Evolutionary conservation across 2,329 filamentous ascomycete species (phyloP), one percentile per base, ranked within the genome.

Genomic region (Diaporthe destruens): DNA sequence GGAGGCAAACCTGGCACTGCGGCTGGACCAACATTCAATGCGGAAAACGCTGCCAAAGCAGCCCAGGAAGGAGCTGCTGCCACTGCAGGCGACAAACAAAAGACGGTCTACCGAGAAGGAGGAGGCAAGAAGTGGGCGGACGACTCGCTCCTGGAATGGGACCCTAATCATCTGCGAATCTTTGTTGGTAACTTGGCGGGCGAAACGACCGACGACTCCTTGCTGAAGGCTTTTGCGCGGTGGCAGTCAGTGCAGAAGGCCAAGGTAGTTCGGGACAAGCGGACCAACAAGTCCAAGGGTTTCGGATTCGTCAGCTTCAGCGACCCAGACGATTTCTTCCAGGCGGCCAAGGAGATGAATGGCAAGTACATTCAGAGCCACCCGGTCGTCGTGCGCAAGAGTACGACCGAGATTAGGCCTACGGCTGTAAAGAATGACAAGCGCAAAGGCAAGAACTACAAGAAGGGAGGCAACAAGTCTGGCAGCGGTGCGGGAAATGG

Each of bases 341-440:
- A 94, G 78, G 96, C 96, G 1, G 96, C 95, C 78, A 95, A 96
- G 84, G 96, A 98, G 85, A 98, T 98, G 96, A 94, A 98, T 79
- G 95, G 95, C 77, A 98, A 99, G 85, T 99, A 99, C 83, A 98
- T 99, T 80, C 96, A 97, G 78, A 98, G 95, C 81, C 96, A 98
- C 82, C 96, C 96, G 0, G 94, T 98, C 36, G 86, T 94, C 34
- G 89, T 98, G 76, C 92, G 93, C 82, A 94, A 96, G 81, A 94
- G 94, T 76, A 97, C 92, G 77, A 98, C 96, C 7, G 95, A 98
- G 82, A 94, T 99, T 82, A 94, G 94, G 80, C 90, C 94, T 6
- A 87, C 91, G 16, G 88, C 87, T n/a, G 88, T 90, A 77, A 91
- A 90, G 78, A 92, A 93, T 72, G 88, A 90, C 66, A 85, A 86